Evolutionary conservation across 2,329 filamentous ascomycete genomes (phyloP).

Genomic region (Epichloe festucae): DNA sequence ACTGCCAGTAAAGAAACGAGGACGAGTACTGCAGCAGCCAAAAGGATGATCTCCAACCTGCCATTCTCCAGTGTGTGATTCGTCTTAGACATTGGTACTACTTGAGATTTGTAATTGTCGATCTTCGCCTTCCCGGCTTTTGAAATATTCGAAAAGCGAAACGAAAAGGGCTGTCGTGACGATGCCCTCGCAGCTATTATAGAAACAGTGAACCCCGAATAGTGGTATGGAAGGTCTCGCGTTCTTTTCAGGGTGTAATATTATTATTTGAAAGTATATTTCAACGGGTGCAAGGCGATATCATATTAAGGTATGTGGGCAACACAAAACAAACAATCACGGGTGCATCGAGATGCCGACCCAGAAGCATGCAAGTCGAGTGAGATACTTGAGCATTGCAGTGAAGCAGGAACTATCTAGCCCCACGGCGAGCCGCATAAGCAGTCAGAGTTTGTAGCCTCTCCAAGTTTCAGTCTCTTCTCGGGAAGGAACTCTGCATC

Average conservation of each 20-base stretch:
- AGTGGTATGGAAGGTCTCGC: not conserved
- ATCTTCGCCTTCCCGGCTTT: not conserved
- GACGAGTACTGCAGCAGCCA: slow-evolving; percentile 20
- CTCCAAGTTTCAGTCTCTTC: not conserved
- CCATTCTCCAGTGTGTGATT: slow-evolving; percentile 15
- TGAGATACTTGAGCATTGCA: not conserved
- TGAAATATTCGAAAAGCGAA: not conserved
- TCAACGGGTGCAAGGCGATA: not conserved
- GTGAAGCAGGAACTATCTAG: not conserved
- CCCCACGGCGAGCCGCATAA: not conserved
- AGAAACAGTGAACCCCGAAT: not conserved
- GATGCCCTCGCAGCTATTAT: not conserved
- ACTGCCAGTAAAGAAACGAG: slow-evolving; percentile 20
- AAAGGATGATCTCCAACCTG: slow-evolving; percentile 22
- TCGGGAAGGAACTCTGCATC: not conserved
- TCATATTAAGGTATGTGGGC: not conserved
- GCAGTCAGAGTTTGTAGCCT: not conserved
- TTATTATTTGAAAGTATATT: not conserved
- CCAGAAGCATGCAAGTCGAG: not conserved
- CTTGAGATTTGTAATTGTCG: not conserved
- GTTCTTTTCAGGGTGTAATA: not conserved
- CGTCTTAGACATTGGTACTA: slow-evolving; percentile 12
- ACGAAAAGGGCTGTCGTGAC: not conserved
- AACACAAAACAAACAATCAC: not conserved
- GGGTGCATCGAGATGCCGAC: not conserved